A percentile compares a stretch with the other conserved stretches of the same genome.
These are phyloP conservation scores for Claviceps paspali DNA, from an alignment of 2,329 filamentous ascomycete genomes.

Conservation along the genomic window DNA sequence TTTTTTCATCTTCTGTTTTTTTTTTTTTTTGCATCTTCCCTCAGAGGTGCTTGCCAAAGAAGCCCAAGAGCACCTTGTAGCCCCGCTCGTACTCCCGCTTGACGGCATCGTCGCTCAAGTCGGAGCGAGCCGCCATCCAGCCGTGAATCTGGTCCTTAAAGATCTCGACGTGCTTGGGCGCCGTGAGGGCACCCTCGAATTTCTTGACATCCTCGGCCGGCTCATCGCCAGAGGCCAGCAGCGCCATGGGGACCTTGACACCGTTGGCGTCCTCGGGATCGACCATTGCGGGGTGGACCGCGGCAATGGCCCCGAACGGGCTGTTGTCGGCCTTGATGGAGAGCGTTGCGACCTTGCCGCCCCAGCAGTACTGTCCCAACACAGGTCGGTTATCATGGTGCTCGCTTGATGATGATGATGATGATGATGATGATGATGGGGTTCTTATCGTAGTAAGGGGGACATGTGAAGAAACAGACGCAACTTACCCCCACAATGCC, in stretches of 20 bases:
- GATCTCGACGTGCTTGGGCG: slow-evolving; percentile 46
- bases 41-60: slow-evolving; percentile 37
- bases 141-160: slow-evolving; percentile 55
- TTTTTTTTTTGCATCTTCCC: neutral
- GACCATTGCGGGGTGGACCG: slow-evolving; percentile 47
- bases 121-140: slow-evolving; percentile 55
- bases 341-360: slow-evolving; percentile 49
- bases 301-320: slow-evolving; percentile 38
- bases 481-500: slow-evolving; percentile 42
- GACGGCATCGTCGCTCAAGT: slow-evolving; percentile 40
- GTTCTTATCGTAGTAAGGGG: neutral
- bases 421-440: too few species aligned
- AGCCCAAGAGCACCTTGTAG: slow-evolving; percentile 42
- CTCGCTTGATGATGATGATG: neutral
- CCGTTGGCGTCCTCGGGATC: slow-evolving; percentile 43
- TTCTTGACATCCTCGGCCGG: slow-evolving; percentile 36
- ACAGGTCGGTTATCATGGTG: neutral
- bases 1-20: neutral
- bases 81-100: slow-evolving; percentile 47
- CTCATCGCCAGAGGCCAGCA: slow-evolving; percentile 55
- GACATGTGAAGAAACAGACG: neutral
- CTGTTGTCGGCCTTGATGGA: slow-evolving; percentile 32
- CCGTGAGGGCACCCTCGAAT: slow-evolving; percentile 37
- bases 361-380: slow-evolving; percentile 46
- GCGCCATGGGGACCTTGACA: slow-evolving; percentile 44